phyloP scores from a whole-genome alignment of 345 rosid species.

The Jatropha curcas region DNA sequence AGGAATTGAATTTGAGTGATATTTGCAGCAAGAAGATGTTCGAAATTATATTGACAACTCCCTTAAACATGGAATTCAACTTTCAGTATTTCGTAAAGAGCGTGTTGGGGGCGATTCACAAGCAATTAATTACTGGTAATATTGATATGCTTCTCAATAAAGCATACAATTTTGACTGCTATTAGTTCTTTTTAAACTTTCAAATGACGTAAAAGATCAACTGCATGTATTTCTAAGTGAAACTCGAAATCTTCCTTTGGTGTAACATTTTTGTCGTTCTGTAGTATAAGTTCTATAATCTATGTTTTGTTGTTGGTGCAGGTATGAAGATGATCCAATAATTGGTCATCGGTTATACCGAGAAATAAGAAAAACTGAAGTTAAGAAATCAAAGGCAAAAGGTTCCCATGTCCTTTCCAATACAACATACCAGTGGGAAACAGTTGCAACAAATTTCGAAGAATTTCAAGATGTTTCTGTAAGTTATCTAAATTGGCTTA shows the following conservation, averaged over 20 bases:
- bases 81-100: constrained; percentile 83
- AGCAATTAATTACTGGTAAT: constrained; percentile 90
- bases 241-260: background rate
- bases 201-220: background rate
- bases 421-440: constrained; percentile 88
- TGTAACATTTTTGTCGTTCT: background rate
- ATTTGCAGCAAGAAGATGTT: constrained; percentile 93
- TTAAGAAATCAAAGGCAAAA: constrained; percentile 68
- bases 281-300: constrained; percentile 11
- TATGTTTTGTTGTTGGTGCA: constrained; percentile 37
- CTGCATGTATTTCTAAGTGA: background rate
- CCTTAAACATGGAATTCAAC: constrained; percentile 77
- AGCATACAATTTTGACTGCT: constrained; percentile 5
- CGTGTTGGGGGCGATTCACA: constrained; percentile 95
- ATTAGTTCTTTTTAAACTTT: background rate
- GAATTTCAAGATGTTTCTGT: constrained; percentile 90
- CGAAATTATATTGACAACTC: constrained; percentile 88
- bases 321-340: constrained; percentile 96
- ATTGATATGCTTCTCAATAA: constrained; percentile 17
- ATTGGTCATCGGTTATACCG: constrained; percentile 94
- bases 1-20: constrained; percentile 21
- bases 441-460: constrained; percentile 93
- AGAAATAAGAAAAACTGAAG: constrained; percentile 84
- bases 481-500: constrained; percentile 28
- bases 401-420: constrained; percentile 77